A percentile compares a stretch with the other conserved stretches of the same genome.
Evolutionary conservation across 2,329 filamentous ascomycete genomes (phyloP).

Genomic region (Penicillium decumbens): DNA sequence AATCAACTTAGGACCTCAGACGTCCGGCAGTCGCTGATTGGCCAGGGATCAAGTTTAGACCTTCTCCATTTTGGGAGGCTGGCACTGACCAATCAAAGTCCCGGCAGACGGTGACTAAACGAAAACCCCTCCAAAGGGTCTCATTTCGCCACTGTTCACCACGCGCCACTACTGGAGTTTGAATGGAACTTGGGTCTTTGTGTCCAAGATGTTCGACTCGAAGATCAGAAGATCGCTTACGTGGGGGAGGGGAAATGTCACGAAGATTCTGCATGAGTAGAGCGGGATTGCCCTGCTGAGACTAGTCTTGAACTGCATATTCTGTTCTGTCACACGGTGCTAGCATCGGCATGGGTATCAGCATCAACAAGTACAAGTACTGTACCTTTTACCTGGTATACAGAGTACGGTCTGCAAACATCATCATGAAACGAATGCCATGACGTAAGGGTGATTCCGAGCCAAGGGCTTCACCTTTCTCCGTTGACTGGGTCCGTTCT

Average conservation of each 20-base stretch:
- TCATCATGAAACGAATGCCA: constrained; percentile 22
- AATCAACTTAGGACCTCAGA: background rate
- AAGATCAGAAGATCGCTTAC: constrained; percentile 29
- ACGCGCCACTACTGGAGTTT: background rate
- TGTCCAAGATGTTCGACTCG: constrained; percentile 5
- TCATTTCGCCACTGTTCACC: constrained; percentile 10
- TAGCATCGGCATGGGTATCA: background rate
- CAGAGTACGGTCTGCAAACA: constrained; percentile 6
- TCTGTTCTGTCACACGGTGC: background rate
- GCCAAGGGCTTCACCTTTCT: constrained; percentile 2
- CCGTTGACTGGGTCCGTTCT: constrained; percentile 13
- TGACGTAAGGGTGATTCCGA: constrained; percentile 27
- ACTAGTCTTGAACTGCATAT: background rate
- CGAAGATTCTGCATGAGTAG: background rate
- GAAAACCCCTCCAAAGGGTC: background rate
- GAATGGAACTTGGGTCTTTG: constrained; percentile 4
- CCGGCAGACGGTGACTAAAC: constrained; percentile 4
- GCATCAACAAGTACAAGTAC: too few relatives aligned
- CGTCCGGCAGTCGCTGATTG: background rate
- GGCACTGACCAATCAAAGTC: constrained; percentile 4
- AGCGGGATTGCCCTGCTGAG: background rate
- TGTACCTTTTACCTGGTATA: too few relatives aligned
- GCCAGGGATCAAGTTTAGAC: background rate
- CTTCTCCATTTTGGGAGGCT: constrained; percentile 9
- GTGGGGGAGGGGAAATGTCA: constrained; percentile 16